These are phyloP conservation scores for Fraxinus quadrangulata DNA, from an alignment of 257 asterid genomes.

Conservation along the genomic window DNA sequence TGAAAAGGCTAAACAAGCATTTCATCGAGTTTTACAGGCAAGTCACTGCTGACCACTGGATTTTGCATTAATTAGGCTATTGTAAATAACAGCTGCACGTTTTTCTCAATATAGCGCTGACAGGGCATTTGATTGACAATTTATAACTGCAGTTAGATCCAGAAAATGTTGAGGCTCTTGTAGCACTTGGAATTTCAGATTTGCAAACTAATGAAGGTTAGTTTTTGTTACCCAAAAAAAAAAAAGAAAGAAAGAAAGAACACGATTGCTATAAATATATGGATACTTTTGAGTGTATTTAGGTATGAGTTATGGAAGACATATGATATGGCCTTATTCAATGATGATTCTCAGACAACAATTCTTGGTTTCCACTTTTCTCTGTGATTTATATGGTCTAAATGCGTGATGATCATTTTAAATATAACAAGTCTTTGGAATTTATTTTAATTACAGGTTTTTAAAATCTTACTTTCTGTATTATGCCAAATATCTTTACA, in stretches of 20 bases:
- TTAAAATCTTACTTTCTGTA: conserved; percentile 12
- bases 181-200: conserved; percentile 92
- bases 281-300: no score
- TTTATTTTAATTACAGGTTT: background rate
- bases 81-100: conserved; percentile 1
- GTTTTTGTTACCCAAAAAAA: background rate
- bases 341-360: background rate
- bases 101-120: conserved; percentile 9
- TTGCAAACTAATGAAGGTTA: conserved; percentile 88
- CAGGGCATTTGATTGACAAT: conserved; percentile 23
- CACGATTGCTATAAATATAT: no score
- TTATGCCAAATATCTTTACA: conserved; percentile 43
- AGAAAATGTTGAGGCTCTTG: conserved; percentile 91
- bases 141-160: conserved; percentile 71
- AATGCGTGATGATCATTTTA: background rate
- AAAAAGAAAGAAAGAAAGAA: no score
- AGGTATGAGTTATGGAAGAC: no score
- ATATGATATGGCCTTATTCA: no score
- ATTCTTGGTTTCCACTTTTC: no score
- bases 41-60: conserved; percentile 28
- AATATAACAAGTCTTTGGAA: background rate
- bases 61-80: conserved; percentile 25
- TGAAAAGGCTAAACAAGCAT: conserved; percentile 90
- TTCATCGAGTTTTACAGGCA: conserved; percentile 90
- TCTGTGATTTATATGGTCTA: background rate